Percentiles rank a stretch among this genome's conserved stretches.
These are phyloP conservation scores for Glonium stellatum DNA, from an alignment of 495 filamentous ascomycete species.

Conservation along the genomic window DNA sequence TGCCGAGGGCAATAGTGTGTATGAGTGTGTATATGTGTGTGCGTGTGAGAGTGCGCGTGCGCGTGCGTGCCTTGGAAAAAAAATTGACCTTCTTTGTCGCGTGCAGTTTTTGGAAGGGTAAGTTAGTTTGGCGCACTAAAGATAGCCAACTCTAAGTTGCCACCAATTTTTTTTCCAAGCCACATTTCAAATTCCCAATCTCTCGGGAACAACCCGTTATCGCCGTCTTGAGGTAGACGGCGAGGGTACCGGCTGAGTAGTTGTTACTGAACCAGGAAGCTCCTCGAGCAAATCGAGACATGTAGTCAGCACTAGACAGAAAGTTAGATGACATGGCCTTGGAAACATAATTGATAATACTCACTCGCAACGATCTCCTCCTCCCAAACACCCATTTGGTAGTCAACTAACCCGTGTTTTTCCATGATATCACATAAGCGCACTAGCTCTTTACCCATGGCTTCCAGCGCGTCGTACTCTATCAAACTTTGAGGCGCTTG, in stretches of 20 bases:
- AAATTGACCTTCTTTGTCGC: neutral
- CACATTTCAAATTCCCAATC: neutral
- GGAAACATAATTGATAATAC: neutral
- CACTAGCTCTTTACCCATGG: constrained; percentile 75
- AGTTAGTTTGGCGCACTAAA: constrained; percentile 4
- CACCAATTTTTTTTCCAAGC: constrained; percentile 22
- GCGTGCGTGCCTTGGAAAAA: neutral
- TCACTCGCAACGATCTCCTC: constrained; percentile 65
- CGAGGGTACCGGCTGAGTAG: constrained; percentile 8
- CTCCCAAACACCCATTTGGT: constrained; percentile 94
- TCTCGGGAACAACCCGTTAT: constrained; percentile 8
- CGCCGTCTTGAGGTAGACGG: constrained; percentile 22
- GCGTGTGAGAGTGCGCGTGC: too few relatives aligned
- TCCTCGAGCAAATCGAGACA: constrained; percentile 23
- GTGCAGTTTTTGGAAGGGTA: neutral
- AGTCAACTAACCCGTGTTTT: constrained; percentile 86
- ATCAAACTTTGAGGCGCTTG: constrained; percentile 60
- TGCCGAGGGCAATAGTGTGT: neutral
- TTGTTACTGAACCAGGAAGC: constrained; percentile 2
- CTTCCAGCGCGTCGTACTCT: constrained; percentile 59
- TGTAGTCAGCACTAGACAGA: constrained; percentile 16
- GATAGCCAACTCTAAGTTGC: constrained; percentile 2
- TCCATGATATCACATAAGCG: constrained; percentile 80
- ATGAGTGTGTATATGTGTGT: too few relatives aligned
- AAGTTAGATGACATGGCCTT: neutral